Base-by-base conservation (phyloP, 2,329 filamentous ascomycete genomes). In the Cyphellophora attinorum region DNA sequence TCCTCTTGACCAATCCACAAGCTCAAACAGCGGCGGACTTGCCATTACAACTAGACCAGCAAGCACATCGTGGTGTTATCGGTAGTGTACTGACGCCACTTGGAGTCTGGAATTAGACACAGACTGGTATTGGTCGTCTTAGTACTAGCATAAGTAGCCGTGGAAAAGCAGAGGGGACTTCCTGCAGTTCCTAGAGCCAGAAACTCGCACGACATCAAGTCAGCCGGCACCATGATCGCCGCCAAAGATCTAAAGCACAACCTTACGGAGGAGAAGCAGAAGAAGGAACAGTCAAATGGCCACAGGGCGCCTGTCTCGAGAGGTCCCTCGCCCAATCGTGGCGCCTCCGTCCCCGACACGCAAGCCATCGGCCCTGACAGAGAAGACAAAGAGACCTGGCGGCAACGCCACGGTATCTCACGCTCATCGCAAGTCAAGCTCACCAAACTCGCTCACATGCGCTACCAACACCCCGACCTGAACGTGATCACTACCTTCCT, bases 381-480 rank as follows among this genome's bases (percentile, higher is more conserved):
- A 3, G 37, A 39, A 25, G 29, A 31, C 10, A 42, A 48, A 30
- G 29, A 47, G 17, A 37, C 46, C 19, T 50, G 47, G 47, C 45
- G 46, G 33, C 34, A 46, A 25, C 33, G 42, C 14, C 38, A 37
- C 10, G 44, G 45, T 14, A 68, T 71, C 50, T 58, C 69, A 40
- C 45, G 49, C 11, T 42, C 54, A 30, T 52, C 58, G 18, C 67
- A 70, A 40, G 59, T 72, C 43, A 58, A 61, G 37, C 49, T 73
- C 13, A 60, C 57, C 5, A 65, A 64, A 37, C 40, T 71, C 4
- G 58, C 59, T 2, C 68, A 72, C 39, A 70, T 72, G 66, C 59
- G 67, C 2, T 73, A 73, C 45, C 67, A 70, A 39, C 68, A 72
- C 41, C 62, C 66, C 0, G 60, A 72, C 37, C 51, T 72, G 3